Base-by-base conservation (phyloP, 2,329 filamentous ascomycete species). In the Colletotrichum horii region DNA sequence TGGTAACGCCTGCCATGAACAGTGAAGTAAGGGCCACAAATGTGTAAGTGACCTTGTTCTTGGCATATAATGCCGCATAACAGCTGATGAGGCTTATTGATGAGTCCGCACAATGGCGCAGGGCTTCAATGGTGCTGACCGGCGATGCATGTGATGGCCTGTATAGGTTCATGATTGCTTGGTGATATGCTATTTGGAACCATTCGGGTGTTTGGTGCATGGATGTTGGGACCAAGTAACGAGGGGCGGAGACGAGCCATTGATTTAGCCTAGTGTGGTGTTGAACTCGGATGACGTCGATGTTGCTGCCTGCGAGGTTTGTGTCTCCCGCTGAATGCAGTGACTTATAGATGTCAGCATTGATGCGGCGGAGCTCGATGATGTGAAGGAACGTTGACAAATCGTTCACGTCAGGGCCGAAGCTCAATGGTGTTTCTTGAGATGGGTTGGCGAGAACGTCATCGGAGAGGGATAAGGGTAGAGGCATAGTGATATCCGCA, bases 1-100 rank as follows among this genome's bases (percentile, higher is more conserved):
- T 81, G 4, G 80, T 80, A 24, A 82, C 77, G 4, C 79, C 78
- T 7, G 81, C 80, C 78, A 82, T 80, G 72, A 82, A 81, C 0
- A 82, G 77, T 5, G 79, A 78, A 22, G 78, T 79, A 8, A 81
- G 77, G 0, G 80, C 80, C 1, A 81, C 78, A 58, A 81, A 81
- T 1, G 80, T 80, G 61, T 81, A 82, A 4, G 78, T 80, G 26
- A 81, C 79, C 12, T 77, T 76, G 64, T 81, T 81, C 15, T 79
- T 78, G 26, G 80, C 81, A 38, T 81, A 79, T 2, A 82, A 60
- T 6, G 79, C 66, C 61, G 73, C 77, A 78, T 79, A 79, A 58
- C 48, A 62, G 22, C 34, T 73, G 26, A 79, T 75, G 4, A 79
- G 71, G 36, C 77, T 77, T 48, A 79, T 79, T 6, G 78, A 34